Evolutionary conservation across 345 rosid species (phyloP).

Genomic region (Erucastrum elatum): DNA sequence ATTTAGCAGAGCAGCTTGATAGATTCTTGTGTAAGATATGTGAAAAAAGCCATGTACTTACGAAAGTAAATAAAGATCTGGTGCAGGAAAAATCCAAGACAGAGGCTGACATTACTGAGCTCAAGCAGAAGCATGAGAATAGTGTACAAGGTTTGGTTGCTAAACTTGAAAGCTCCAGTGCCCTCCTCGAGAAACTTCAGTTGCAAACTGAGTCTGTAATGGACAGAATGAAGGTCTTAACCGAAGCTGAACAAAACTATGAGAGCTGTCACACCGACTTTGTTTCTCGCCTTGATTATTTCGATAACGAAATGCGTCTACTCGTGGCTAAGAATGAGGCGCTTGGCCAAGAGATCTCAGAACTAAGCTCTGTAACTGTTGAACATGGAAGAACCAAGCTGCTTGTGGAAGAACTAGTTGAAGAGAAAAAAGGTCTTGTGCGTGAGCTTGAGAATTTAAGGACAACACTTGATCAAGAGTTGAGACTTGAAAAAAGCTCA

Average conservation of each 20-base stretch:
- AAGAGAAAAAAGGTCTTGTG: constrained; percentile 57
- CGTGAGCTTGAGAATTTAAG: constrained; percentile 48
- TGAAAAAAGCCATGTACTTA: constrained; percentile 52
- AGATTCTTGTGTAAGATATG: constrained; percentile 53
- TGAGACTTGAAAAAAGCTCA: constrained; percentile 54
- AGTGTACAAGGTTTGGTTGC: constrained; percentile 46
- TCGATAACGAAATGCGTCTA: constrained; percentile 58
- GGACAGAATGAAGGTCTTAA: constrained; percentile 49
- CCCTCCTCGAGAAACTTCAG: constrained; percentile 61
- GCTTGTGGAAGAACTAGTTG: constrained; percentile 53
- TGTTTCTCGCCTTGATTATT: constrained; percentile 54
- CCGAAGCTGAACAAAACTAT: constrained; percentile 57
- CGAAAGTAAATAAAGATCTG: constrained; percentile 57
- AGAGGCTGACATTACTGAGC: constrained; percentile 50
- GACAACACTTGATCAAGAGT: constrained; percentile 48
- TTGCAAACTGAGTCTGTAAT: constrained; percentile 56
- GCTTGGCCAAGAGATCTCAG: constrained; percentile 55
- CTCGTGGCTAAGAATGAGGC: constrained; percentile 56
- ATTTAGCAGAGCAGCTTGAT: constrained; percentile 50
- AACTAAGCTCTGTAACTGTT: constrained; percentile 47
- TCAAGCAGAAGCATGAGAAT: constrained; percentile 59
- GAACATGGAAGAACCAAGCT: constrained; percentile 62
- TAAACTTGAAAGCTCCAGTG: constrained; percentile 53
- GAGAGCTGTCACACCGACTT: constrained; percentile 49
- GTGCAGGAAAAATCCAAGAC: constrained; percentile 53